Evolutionary conservation across 306 rosid species (phyloP).

Genomic region (Psophocarpus tetragonolobus): DNA sequence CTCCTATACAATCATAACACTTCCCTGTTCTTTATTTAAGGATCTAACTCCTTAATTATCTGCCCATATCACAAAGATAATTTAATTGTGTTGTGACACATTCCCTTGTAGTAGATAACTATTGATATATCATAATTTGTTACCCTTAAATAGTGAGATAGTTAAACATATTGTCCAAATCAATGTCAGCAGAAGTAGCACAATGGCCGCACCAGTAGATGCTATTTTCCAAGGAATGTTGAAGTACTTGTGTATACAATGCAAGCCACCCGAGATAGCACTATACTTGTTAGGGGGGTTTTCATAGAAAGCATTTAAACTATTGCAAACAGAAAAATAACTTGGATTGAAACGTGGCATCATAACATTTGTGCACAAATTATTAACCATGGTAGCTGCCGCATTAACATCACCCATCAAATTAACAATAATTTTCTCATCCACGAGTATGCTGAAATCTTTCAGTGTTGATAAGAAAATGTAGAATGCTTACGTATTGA

Average conservation of each 20-base stretch:
- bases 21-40: too few relatives aligned
- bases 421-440: not conserved
- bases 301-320: not conserved
- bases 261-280: too few relatives aligned
- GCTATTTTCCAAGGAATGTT: not conserved
- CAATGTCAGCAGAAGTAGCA: not conserved
- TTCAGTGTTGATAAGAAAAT: too few relatives aligned
- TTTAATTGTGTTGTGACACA: not conserved
- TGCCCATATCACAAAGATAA: too few relatives aligned
- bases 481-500: too few relatives aligned
- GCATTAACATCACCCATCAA: constrained; percentile 16
- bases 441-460: too few relatives aligned
- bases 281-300: not conserved
- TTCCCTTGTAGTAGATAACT: not conserved
- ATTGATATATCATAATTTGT: too few relatives aligned
- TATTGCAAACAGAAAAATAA: not conserved
- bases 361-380: not conserved
- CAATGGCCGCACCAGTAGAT: not conserved
- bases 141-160: not conserved
- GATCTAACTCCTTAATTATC: too few relatives aligned
- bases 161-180: not conserved
- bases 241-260: not conserved
- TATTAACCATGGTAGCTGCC: not conserved
- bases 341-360: not conserved
- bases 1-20: too few relatives aligned